Percentiles rank a stretch among this genome's conserved stretches.
phyloP scores from a whole-genome alignment of 176 grass and related monocot species.

The Cenchrus fungigraminus region DNA sequence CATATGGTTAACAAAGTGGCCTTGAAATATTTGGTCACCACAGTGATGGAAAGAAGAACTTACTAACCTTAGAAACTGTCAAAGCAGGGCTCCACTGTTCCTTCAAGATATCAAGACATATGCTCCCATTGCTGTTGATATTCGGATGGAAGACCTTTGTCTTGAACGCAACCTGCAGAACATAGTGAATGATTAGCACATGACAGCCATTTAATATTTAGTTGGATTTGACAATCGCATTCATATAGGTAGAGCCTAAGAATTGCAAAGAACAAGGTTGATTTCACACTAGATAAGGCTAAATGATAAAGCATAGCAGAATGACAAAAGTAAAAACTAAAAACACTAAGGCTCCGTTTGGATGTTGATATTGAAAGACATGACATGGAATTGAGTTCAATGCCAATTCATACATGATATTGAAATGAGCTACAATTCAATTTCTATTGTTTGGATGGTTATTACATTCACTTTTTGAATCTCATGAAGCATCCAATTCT shows the following conservation, averaged over 20 bases:
- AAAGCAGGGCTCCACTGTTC: constrained; percentile 69
- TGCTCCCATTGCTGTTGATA: constrained; percentile 66
- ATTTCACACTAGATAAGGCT: not conserved
- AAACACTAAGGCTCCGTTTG: not conserved
- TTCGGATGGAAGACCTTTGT: constrained; percentile 66
- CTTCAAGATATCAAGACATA: constrained; percentile 71
- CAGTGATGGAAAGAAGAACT: not conserved
- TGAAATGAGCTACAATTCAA: too few species aligned
- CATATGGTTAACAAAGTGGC: too few species aligned
- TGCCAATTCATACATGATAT: too few species aligned
- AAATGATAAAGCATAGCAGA: not conserved
- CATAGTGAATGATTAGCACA: not conserved
- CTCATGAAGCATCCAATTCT: too few species aligned
- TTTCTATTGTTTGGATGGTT: too few species aligned
- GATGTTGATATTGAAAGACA: too few species aligned
- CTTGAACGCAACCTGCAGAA: constrained; percentile 57
- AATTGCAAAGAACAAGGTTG: not conserved
- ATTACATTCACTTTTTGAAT: too few species aligned
- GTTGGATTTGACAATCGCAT: not conserved
- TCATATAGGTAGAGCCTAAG: not conserved
- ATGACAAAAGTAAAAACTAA: not conserved
- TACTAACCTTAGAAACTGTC: constrained; percentile 56
- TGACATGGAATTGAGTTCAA: too few species aligned
- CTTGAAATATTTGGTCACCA: not conserved
- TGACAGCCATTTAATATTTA: not conserved